Conservation (phyloP, 768 basidiomycete species). For the Auricularia sp. region DNA sequence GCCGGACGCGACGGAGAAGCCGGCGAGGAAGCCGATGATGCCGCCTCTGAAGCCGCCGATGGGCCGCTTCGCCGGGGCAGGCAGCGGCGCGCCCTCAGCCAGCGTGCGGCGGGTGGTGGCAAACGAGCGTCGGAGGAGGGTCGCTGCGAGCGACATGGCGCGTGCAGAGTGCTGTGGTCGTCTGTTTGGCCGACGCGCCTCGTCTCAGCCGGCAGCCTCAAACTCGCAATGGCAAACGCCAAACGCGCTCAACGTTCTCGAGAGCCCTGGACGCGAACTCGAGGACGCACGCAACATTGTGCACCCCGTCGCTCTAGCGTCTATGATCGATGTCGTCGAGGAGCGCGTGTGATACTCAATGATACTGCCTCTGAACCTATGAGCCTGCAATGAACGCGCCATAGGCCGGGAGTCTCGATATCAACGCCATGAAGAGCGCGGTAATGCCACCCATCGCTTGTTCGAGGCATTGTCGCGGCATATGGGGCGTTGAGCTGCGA, state of each 20-base stretch:
- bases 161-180: neutral
- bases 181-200: neutral
- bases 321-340: constrained; percentile 73
- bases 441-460: constrained; percentile 56
- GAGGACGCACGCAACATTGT: constrained; percentile 66
- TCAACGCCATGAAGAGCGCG: constrained; percentile 77
- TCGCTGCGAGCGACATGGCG: neutral
- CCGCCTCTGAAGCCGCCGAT: constrained; percentile 51
- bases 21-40: constrained; percentile 77
- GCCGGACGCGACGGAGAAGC: constrained; percentile 82
- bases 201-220: neutral
- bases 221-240: neutral
- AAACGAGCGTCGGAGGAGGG: constrained; percentile 15
- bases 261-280: constrained; percentile 36
- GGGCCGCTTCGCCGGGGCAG: constrained; percentile 53
- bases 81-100: constrained; percentile 34
- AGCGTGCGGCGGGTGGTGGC: constrained; percentile 34
- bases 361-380: neutral
- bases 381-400: neutral
- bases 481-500: constrained; percentile 75
- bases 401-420: constrained; percentile 84
- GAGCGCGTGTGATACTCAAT: constrained; percentile 74
- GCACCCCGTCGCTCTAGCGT: constrained; percentile 46
- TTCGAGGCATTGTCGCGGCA: constrained; percentile 74
- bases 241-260: constrained; percentile 20